Percentiles rank a stretch among this genome's conserved stretches.
Conservation (phyloP, 345 rosid species). For the Dipteronia sinensis region DNA sequence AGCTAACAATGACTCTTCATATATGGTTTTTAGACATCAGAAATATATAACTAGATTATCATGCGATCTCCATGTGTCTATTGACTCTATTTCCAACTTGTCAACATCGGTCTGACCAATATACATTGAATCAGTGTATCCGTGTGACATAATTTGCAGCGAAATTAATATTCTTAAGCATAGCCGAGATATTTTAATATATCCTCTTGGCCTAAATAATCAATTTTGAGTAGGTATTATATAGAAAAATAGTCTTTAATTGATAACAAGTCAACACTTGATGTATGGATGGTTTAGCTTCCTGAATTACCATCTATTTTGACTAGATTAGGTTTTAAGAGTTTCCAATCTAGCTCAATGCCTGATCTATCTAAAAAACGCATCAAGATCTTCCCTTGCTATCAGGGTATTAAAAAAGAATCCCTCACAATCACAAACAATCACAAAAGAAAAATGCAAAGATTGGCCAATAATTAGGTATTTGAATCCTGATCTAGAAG, state of each 20-base stretch:
- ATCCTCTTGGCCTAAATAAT: background rate
- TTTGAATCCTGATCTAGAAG: background rate
- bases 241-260: background rate
- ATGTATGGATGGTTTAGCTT: background rate
- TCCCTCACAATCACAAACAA: background rate
- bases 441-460: constrained; percentile 1
- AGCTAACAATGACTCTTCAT: background rate
- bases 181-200: background rate
- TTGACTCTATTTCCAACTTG: too few species aligned
- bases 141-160: background rate
- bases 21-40: background rate
- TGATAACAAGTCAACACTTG: background rate
- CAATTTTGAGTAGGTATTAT: background rate
- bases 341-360: background rate
- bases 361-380: background rate
- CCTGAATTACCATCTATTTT: background rate
- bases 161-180: background rate
- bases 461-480: background rate
- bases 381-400: background rate
- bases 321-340: background rate
- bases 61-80: background rate
- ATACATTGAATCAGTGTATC: background rate
- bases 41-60: background rate
- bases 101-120: background rate
- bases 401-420: background rate